Conservation (phyloP, 768 basidiomycete species). For the Collybia mongolica region DNA sequence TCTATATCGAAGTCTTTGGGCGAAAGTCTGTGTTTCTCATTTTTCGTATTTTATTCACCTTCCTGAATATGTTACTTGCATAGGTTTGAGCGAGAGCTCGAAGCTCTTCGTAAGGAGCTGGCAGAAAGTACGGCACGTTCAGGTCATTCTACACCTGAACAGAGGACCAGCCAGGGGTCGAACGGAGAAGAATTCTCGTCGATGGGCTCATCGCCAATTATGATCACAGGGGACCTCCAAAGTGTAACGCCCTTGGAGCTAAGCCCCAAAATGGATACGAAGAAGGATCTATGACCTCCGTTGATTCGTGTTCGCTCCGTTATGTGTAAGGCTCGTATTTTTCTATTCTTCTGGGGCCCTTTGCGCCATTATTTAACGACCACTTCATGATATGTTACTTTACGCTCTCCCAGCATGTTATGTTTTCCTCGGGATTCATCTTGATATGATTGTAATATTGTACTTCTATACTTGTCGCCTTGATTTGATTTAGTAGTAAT, state of each 20-base stretch:
- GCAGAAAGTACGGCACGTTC: constrained; percentile 65
- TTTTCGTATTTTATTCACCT: constrained; percentile 1
- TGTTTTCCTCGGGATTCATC: not conserved
- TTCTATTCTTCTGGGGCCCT: not conserved
- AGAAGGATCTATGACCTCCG: constrained; percentile 9
- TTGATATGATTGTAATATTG: not conserved
- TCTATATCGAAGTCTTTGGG: constrained; percentile 96
- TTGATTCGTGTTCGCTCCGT: not conserved
- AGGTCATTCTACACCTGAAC: constrained; percentile 49
- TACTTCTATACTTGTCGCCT: not conserved
- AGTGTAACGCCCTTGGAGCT: constrained; percentile 7
- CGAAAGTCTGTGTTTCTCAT: constrained; percentile 68
- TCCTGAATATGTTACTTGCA: constrained; percentile 8
- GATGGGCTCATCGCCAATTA: constrained; percentile 8
- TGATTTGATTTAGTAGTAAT: too few relatives aligned
- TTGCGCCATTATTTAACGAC: not conserved
- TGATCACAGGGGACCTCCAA: not conserved
- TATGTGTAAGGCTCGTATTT: not conserved
- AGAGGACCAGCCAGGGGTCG: constrained; percentile 3
- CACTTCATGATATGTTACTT: not conserved
- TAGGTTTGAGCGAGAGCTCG: constrained; percentile 92
- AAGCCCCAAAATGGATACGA: constrained; percentile 12
- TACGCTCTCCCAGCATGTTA: not conserved
- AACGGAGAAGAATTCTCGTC: constrained; percentile 16
- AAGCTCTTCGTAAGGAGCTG: constrained; percentile 86